Percentiles rank a stretch among this genome's conserved stretches.
phyloP scores from a whole-genome alignment of 331 rosid species.

The Arachis monticola region DNA sequence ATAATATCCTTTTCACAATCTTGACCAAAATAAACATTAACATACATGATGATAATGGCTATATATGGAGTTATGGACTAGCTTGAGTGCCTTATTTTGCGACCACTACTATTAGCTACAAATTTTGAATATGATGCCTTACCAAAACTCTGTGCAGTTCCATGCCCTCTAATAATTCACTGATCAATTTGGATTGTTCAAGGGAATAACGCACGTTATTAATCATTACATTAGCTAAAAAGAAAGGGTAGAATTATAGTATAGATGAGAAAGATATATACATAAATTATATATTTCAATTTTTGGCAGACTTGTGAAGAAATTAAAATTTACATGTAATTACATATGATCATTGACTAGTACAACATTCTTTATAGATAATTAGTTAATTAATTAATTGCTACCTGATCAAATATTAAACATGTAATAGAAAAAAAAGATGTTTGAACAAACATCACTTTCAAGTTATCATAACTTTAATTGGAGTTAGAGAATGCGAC shows the following conservation, averaged over 20 bases:
- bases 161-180: conserved; percentile 23
- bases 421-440: conserved; percentile 23
- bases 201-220: conserved; percentile 6
- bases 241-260: no score
- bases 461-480: conserved; percentile 29
- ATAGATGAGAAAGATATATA: no score
- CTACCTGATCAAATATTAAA: conserved; percentile 31
- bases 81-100: no score
- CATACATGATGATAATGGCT: conserved; percentile 27
- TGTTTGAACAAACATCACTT: conserved; percentile 45
- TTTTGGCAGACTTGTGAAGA: neutral
- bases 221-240: neutral
- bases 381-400: neutral
- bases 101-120: neutral
- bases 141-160: conserved; percentile 23
- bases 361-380: neutral
- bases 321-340: neutral
- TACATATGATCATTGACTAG: neutral
- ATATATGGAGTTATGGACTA: neutral
- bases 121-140: conserved; percentile 41
- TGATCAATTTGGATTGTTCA: no score
- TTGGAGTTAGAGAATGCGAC: conserved; percentile 39
- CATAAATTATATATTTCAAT: neutral
- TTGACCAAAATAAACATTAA: conserved; percentile 27
- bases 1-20: conserved; percentile 24